A percentile compares a stretch with the other conserved stretches of the same genome.
phyloP scores from a whole-genome alignment of 208 protist species.

The Crithidia mellificae region DNA sequence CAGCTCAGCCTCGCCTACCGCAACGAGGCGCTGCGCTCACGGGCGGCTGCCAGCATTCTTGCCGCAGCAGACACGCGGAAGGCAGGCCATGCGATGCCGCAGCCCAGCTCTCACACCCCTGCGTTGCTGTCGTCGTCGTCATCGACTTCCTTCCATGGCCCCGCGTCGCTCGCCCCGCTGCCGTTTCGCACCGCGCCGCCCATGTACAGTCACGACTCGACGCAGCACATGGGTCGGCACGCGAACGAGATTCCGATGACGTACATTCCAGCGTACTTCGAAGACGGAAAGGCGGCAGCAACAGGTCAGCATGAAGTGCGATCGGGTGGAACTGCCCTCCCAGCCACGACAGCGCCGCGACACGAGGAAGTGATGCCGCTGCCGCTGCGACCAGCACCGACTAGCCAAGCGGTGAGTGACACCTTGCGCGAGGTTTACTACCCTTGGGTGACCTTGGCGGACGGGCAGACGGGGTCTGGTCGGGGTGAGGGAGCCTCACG shows the following conservation, averaged over 20 bases:
- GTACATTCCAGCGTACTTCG: conserved; percentile 34
- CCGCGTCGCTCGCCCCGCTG: background rate
- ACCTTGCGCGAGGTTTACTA: conserved; percentile 19
- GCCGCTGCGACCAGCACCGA: conserved; percentile 16
- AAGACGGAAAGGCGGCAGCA: background rate
- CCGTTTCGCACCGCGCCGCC: conserved; percentile 23
- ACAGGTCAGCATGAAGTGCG: too few relatives aligned
- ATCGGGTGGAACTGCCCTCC: background rate
- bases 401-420: conserved; percentile 13
- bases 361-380: conserved; percentile 27
- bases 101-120: too few relatives aligned
- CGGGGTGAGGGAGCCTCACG: too few relatives aligned
- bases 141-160: background rate
- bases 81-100: too few relatives aligned
- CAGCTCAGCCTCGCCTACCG: conserved; percentile 31
- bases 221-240: conserved; percentile 24
- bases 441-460: conserved; percentile 22
- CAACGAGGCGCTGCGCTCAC: conserved; percentile 25
- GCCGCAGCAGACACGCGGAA: background rate
- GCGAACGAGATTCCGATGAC: conserved; percentile 26
- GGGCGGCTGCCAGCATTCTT: conserved; percentile 21
- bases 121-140: background rate
- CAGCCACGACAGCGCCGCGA: background rate
- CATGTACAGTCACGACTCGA: conserved; percentile 28
- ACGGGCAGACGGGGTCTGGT: background rate